Percentiles rank a stretch among this genome's conserved stretches.
phyloP scores from a whole-genome alignment of 306 rosid genomes.

The Prunus dulcis region DNA sequence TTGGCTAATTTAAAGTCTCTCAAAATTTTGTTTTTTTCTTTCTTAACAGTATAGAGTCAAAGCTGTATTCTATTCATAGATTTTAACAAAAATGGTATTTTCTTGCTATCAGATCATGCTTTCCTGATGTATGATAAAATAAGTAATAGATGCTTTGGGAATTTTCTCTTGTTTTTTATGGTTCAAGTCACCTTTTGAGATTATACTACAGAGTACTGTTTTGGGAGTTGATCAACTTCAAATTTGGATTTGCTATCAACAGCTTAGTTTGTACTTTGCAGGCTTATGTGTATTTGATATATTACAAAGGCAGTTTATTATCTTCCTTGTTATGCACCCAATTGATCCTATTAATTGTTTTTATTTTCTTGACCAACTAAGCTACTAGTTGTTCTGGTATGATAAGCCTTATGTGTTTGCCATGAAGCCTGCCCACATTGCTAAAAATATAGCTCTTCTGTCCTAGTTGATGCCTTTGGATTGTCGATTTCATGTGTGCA shows the following conservation, averaged over 20 bases:
- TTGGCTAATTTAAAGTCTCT: background rate
- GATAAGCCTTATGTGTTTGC: background rate
- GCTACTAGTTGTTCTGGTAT: background rate
- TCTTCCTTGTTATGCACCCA: background rate
- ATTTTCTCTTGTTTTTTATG: background rate
- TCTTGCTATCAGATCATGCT: background rate
- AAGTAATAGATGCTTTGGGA: background rate
- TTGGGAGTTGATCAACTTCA: background rate
- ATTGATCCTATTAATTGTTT: background rate
- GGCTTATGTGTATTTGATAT: background rate
- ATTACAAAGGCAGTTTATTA: background rate
- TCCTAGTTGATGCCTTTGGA: background rate
- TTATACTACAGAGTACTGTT: background rate
- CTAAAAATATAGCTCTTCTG: background rate
- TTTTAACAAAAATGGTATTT: background rate
- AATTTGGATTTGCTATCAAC: background rate
- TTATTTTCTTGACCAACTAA: slow-evolving; percentile 1
- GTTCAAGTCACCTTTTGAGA: background rate
- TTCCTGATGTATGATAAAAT: background rate
- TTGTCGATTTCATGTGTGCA: slow-evolving; percentile 2
- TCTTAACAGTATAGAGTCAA: background rate
- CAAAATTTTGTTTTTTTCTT: background rate
- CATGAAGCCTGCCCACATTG: background rate
- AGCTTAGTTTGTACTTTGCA: background rate
- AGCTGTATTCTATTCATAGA: background rate